Evolutionary conservation across 108 stramenopile species (phyloP), one percentile per base, ranked within the genome.

Genomic region (Parietichytrium sp.): DNA sequence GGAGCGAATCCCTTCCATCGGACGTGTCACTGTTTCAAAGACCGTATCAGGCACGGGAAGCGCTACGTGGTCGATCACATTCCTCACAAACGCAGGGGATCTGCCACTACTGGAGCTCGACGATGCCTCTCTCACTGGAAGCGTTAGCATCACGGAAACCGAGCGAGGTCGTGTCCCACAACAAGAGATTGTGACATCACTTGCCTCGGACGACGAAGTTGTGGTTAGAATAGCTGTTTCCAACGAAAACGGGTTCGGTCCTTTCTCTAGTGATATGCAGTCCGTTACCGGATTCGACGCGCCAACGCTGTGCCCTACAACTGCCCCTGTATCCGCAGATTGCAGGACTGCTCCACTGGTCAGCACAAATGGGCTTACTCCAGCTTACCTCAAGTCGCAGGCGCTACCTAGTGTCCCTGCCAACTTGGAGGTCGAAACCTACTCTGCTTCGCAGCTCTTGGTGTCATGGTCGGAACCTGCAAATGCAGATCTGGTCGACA

Each of bases 41-140:
- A 13, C 26, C 3, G 25, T 50, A 3, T 54, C 36, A 15, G 25
- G 52, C 13, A 61, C 4, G 29, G 51, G 30, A 3, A 81, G 54
- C 47, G 86, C 16, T n/a, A 72, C 52, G 20, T 91, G 90, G 90
- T n/a, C 51, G 0, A 80, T 91, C 18, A 89, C 87, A 13, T 89
- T 86, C 55, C 48, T 72, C 26, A 81, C 84, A 48, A 86, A 87
- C 27, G 55, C 48, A 79, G 90, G 90, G 27, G 88, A 91, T 55
- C 72, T 91, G n/a, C 90, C 90, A 54, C 61, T 85, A 16, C 86
- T 91, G 27, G 47, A 85, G 47, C 38, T 78, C 52, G 77, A 50
- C 6, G 81, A 25, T 18, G 13, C 61, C 3, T n/a, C n/a, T 7
- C 38, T 45, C 33, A 10, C 42, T 25, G 61, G 61, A 47, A 45